Conservation (phyloP, 78 protist genomes). For the Dictyostelium firmibasis region DNA sequence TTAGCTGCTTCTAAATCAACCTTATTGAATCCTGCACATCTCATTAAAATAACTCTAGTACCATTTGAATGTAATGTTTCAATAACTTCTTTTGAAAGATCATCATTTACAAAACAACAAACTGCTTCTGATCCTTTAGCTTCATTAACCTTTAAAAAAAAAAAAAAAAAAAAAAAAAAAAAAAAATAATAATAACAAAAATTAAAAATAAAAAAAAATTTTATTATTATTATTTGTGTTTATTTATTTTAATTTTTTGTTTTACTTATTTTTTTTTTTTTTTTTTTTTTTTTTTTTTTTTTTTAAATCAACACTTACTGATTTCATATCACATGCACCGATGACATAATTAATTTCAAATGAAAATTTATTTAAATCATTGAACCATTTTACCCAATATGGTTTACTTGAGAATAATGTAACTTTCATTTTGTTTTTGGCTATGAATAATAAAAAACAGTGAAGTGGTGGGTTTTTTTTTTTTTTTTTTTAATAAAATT, state of each 20-base stretch:
- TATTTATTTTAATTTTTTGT: too few species aligned
- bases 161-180: neutral
- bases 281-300: neutral
- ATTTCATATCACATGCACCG: neutral
- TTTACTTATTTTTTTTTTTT: neutral
- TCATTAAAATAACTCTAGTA: constrained; percentile 39
- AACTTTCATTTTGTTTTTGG: neutral
- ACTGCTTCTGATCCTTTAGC: constrained; percentile 81
- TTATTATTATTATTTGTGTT: neutral
- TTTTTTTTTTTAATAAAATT: too few species aligned
- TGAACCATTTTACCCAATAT: constrained; percentile 54
- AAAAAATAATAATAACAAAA: too few species aligned
- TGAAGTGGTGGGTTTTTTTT: neutral
- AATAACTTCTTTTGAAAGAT: neutral
- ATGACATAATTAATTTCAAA: neutral
- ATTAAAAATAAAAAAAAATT: neutral
- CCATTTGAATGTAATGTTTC: neutral
- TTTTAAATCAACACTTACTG: neutral
- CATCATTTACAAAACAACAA: constrained; percentile 89
- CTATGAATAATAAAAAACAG: neutral
- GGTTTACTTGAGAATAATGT: constrained; percentile 43
- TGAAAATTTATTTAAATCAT: neutral
- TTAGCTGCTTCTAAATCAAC: constrained; percentile 85
- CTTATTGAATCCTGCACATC: constrained; percentile 91
- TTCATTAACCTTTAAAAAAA: neutral